A percentile compares a stretch with the other conserved stretches of the same genome.
phyloP scores from a whole-genome alignment of 768 basidiomycete genomes.

The Dioszegia crocea region DNA sequence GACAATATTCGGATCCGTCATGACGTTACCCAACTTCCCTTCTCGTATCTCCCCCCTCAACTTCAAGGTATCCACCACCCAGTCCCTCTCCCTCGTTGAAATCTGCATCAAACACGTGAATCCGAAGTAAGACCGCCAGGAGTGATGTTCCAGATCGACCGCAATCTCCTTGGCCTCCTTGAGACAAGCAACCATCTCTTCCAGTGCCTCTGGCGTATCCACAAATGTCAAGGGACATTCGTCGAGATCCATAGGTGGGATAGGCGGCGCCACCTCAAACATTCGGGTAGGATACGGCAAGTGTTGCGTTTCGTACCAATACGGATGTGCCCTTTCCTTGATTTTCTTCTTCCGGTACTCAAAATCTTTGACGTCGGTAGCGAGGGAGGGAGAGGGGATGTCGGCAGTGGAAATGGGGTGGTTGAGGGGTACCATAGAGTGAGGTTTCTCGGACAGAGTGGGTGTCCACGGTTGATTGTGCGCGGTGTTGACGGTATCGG shows the following conservation, averaged over 20 bases:
- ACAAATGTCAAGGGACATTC: conserved; percentile 69
- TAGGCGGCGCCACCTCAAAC: conserved; percentile 57
- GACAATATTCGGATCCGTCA: conserved; percentile 75
- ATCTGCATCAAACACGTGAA: conserved; percentile 81
- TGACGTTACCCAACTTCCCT: conserved; percentile 70
- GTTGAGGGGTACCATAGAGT: conserved; percentile 78
- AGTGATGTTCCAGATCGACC: conserved; percentile 91
- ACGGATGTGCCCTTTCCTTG: conserved; percentile 57
- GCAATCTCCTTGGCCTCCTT: conserved; percentile 71
- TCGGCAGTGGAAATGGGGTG: conserved; percentile 44
- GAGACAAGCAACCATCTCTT: conserved; percentile 66
- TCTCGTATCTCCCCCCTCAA: conserved; percentile 64
- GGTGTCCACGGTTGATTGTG: conserved; percentile 62
- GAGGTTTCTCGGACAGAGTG: conserved; percentile 68
- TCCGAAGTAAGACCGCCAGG: conserved; percentile 74
- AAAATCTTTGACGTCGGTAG: background rate
- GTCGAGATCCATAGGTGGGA: conserved; percentile 59
- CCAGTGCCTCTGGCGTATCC: conserved; percentile 58
- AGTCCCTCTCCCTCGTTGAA: conserved; percentile 71
- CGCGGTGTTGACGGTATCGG: conserved; percentile 58
- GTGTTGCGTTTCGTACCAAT: conserved; percentile 77
- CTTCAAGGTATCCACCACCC: conserved; percentile 74
- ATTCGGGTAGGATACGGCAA: conserved; percentile 66
- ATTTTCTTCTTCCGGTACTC: conserved; percentile 9
- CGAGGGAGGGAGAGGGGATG: background rate